Evolutionary conservation across 371 early-diverging fungal species (phyloP).

Genomic region (Nematocida sp.): DNA sequence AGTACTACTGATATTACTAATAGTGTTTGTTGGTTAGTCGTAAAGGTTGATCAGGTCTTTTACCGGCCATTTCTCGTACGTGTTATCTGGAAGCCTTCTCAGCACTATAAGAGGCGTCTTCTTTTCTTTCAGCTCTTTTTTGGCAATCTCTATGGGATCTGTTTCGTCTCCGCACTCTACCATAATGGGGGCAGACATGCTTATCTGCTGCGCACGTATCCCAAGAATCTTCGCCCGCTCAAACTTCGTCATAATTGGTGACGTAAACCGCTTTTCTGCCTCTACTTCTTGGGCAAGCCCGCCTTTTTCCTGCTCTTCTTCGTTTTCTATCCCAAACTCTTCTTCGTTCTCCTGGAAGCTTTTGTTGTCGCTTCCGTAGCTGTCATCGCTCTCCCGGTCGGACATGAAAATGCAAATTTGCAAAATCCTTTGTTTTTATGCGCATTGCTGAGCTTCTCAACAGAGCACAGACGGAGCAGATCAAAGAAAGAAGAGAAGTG

Average conservation of each 20-base stretch:
- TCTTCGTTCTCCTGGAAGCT: conserved; percentile 47
- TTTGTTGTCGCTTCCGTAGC: conserved; percentile 41
- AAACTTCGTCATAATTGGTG: conserved; percentile 98
- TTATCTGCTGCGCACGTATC: conserved; percentile 67
- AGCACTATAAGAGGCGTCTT: conserved; percentile 89
- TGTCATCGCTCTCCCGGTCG: conserved; percentile 43
- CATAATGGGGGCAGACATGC: conserved; percentile 94
- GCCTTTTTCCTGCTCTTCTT: neutral
- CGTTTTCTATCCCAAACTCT: conserved; percentile 20
- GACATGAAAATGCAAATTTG: conserved; percentile 24
- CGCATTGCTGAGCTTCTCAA: conserved; percentile 21
- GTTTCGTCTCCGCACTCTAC: conserved; percentile 89
- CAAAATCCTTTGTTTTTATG: conserved; percentile 35
- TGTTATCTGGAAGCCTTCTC: conserved; percentile 86
- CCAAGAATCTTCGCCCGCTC: conserved; percentile 93
- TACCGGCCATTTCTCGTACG: conserved; percentile 91
- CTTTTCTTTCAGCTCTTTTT: conserved; percentile 83
- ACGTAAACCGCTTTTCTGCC: conserved; percentile 68
- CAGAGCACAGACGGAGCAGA: conserved; percentile 30
- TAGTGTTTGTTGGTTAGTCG: conserved; percentile 30
- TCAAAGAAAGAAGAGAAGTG: conserved; percentile 33
- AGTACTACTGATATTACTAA: too few species aligned
- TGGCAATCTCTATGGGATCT: conserved; percentile 91
- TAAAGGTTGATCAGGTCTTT: conserved; percentile 73
- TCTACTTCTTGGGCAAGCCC: conserved; percentile 7